These are phyloP conservation scores for Apostasia shenzhenica DNA, from an alignment of 106 monocot genomes.

Conservation along the genomic window DNA sequence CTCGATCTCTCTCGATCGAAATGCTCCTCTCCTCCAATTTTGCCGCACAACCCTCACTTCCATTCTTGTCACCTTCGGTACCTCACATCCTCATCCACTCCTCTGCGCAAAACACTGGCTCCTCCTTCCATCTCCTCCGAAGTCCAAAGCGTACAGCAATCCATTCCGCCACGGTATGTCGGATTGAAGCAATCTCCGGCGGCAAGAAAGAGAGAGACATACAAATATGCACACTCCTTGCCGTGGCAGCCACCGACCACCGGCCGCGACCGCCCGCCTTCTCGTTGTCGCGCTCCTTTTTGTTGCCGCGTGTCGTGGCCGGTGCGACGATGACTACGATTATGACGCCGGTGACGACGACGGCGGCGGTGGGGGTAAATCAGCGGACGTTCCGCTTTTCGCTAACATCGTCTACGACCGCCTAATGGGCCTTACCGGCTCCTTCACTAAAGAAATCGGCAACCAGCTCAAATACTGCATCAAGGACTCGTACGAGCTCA, in stretches of 20 bases:
- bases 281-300: constrained; percentile 1
- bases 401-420: constrained; percentile 10
- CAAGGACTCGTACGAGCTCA: constrained; percentile 17
- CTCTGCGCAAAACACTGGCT: not conserved
- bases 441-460: constrained; percentile 11
- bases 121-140: not conserved
- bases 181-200: no score
- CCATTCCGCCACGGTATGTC: not conserved
- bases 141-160: not conserved
- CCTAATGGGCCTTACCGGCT: constrained; percentile 9
- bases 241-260: not conserved
- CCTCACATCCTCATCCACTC: no score
- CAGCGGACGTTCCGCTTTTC: constrained; percentile 10
- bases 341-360: not conserved
- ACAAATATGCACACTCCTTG: not conserved
- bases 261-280: not conserved
- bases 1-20: no score
- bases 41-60: not conserved
- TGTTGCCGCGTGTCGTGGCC: not conserved
- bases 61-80: not conserved
- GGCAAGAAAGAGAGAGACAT: not conserved
- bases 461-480: constrained; percentile 17
- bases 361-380: constrained; percentile 2
- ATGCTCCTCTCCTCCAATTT: no score
- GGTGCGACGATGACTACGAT: constrained; percentile 11